These are phyloP conservation scores for Trypanosoma avium DNA, from an alignment of 208 protist genomes.

Conservation along the genomic window DNA sequence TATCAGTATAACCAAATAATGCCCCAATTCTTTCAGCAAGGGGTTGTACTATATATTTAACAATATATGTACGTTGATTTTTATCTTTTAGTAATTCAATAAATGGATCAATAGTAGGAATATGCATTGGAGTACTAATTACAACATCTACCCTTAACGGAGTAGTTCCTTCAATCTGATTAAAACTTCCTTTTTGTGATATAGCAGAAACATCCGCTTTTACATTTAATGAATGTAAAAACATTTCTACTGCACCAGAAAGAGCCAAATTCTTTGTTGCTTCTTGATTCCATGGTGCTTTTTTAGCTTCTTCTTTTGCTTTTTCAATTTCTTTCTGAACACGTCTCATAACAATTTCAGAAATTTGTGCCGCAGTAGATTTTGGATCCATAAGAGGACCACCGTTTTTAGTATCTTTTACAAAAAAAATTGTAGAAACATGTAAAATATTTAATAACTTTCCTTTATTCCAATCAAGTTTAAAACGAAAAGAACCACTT, in stretches of 20 bases:
- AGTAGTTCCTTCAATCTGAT: neutral
- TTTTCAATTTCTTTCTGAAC: constrained; percentile 12
- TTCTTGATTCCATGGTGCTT: constrained; percentile 41
- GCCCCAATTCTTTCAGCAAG: constrained; percentile 26
- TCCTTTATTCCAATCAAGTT: constrained; percentile 29
- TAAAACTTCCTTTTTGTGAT: constrained; percentile 6
- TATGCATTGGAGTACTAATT: constrained; percentile 33
- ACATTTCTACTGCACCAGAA: constrained; percentile 43
- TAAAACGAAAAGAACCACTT: constrained; percentile 23
- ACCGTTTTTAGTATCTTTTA: constrained; percentile 15
- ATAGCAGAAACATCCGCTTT: constrained; percentile 24
- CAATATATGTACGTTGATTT: constrained; percentile 38
- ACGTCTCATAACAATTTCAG: constrained; percentile 21
- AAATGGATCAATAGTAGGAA: constrained; percentile 42
- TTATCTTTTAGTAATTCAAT: constrained; percentile 28
- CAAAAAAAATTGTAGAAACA: constrained; percentile 28
- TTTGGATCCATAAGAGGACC: constrained; percentile 28
- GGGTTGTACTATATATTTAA: constrained; percentile 35
- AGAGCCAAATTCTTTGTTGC: constrained; percentile 29
- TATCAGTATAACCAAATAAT: constrained; percentile 25
- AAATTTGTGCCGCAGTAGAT: constrained; percentile 22
- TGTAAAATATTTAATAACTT: constrained; percentile 39
- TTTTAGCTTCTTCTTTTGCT: constrained; percentile 23
- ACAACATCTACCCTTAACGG: constrained; percentile 28
- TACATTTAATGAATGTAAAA: constrained; percentile 43